These are phyloP conservation scores for Colletotrichum abscissum DNA, from an alignment of 2,329 filamentous ascomycete genomes.

Conservation along the genomic window DNA sequence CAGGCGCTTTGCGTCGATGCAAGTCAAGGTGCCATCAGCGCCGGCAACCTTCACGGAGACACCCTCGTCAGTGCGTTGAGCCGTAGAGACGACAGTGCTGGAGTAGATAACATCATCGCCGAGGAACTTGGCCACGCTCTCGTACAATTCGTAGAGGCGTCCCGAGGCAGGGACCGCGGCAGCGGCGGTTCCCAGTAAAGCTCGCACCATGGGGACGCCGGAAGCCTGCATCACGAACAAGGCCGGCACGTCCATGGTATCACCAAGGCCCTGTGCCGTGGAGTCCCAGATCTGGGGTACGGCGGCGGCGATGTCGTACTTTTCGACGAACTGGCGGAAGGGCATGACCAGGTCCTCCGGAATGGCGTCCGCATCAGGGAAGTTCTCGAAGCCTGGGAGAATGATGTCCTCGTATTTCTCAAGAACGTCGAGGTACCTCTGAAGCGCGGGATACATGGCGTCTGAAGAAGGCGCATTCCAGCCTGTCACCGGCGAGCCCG, in stretches of 20 bases:
- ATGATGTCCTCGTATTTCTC: conserved; percentile 46
- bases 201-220: conserved; percentile 37
- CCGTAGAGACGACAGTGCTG: conserved; percentile 31
- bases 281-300: conserved; percentile 43
- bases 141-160: conserved; percentile 37
- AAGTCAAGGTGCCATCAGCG: conserved; percentile 19
- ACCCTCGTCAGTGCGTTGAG: conserved; percentile 31
- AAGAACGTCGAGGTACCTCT: conserved; percentile 43
- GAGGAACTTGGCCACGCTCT: conserved; percentile 34
- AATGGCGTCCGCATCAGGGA: conserved; percentile 53
- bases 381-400: conserved; percentile 50
- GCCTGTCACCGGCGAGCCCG: conserved; percentile 44
- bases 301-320: conserved; percentile 56
- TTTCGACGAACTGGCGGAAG: conserved; percentile 59
- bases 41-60: conserved; percentile 34
- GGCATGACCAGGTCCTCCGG: conserved; percentile 59
- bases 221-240: conserved; percentile 36
- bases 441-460: conserved; percentile 41
- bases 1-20: conserved; percentile 40
- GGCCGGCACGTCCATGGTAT: conserved; percentile 36
- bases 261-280: conserved; percentile 37
- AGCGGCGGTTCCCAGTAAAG: conserved; percentile 36
- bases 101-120: conserved; percentile 40
- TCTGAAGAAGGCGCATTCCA: conserved; percentile 40
- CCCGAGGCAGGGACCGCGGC: conserved; percentile 38